Evolutionary conservation across 148 eudicot species (phyloP), one percentile per base, ranked within the genome.

Genomic region (Rhododendron kiyosumense): DNA sequence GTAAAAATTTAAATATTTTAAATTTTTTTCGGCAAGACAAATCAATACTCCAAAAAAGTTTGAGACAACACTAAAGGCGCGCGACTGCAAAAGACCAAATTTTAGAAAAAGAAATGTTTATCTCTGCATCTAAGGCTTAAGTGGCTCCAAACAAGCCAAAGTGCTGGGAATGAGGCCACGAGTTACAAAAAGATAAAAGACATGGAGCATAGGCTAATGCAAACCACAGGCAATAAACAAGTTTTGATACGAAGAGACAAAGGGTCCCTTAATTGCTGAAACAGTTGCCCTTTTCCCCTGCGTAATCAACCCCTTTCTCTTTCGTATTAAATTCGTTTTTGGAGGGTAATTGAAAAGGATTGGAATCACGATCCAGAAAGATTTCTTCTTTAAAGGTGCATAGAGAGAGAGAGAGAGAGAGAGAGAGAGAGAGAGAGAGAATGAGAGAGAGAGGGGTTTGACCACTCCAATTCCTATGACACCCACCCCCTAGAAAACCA

Each of bases 251-350:
- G 38, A 81, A 81, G 71, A 49, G 87, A 81, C 87, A 81, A 63
- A 15, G 41, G 76, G 26, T 54, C 81, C 88, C 67, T 81, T 81
- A 82, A 74, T 75, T 73, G 81, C 84, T 82, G 88, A 74, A 81
- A 74, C 51, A 82, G 57, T 54, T 59, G n/a, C 18, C 43, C 46
- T n/a, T 43, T 77, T 86, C 8, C 18, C n/a, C 32, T n/a, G 71
- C 34, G 22, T 73, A n/a, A 74, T 86, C 74, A 85, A 59, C 5
- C 17, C 32, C 41, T 76, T 38, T 85, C 34, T 28, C 51, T 52
- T 77, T 76, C 84, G 45, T 73, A 74, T 57, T 57, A 10, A 52
- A 52, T 48, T 80, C 54, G 36, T 26, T 79, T 41, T 79, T 49
- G 28, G 52, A 79, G 32, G 3, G 59, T 28, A 48, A 78, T 76